Evolutionary conservation across 2,329 filamentous ascomycete genomes (phyloP).

Genomic region (Colletotrichum sp.): DNA sequence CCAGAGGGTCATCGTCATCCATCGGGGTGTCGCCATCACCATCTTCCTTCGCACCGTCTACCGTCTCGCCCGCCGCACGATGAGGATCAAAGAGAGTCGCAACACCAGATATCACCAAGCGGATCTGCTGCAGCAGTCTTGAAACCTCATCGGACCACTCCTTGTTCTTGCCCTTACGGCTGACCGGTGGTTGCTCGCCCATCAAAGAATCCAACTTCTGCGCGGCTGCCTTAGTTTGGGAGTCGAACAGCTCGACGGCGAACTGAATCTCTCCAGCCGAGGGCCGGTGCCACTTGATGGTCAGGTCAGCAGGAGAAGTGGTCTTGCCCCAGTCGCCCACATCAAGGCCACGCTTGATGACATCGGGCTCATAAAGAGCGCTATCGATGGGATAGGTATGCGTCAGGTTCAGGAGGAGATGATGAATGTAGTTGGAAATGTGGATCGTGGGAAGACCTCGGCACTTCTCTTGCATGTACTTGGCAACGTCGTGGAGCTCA

Average conservation of each 20-base stretch:
- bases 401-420: constrained; percentile 91
- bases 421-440: constrained; percentile 97
- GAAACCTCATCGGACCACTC: constrained; percentile 99
- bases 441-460: constrained; percentile 93
- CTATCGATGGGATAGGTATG: constrained; percentile 94
- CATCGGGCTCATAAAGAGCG: constrained; percentile 81
- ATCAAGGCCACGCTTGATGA: constrained; percentile 73
- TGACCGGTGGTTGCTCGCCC: constrained; percentile 80
- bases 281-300: constrained; percentile 91
- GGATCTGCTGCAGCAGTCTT: constrained; percentile 83
- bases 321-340: constrained; percentile 84
- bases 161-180: constrained; percentile 93
- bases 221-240: constrained; percentile 79
- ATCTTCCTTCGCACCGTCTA: constrained; percentile 46
- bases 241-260: constrained; percentile 86
- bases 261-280: constrained; percentile 82
- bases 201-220: constrained; percentile 80
- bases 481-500: constrained; percentile 87
- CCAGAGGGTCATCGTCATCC: constrained; percentile 55
- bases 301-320: constrained; percentile 76
- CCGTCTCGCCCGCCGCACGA: constrained; percentile 63
- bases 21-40: constrained; percentile 51
- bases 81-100: constrained; percentile 87
- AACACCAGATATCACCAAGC: constrained; percentile 89
- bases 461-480: constrained; percentile 97